Evolutionary conservation across 177 flowering plant species (phyloP), one percentile per base, ranked within the genome.

Genomic region (Vitis hybrid): DNA sequence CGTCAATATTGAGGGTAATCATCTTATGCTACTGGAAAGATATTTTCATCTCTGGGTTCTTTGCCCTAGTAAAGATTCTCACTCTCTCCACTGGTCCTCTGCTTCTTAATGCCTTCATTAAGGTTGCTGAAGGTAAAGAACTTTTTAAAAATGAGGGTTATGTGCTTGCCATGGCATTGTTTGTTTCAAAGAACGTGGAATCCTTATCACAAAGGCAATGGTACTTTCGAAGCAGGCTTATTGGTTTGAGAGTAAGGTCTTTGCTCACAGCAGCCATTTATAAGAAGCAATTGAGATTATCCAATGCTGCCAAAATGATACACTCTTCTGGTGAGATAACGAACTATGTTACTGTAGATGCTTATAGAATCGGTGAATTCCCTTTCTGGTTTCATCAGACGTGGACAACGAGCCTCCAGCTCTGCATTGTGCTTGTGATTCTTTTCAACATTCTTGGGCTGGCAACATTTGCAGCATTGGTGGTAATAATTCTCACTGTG

Each of bases 301-400:
- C 94, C 3, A 91, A 84, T 80, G 77, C 86, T 58, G 81, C 86
- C 30, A 82, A 74, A 66, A 52, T 81, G 68, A 74, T 13, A 24
- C 91, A 91, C 73, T 91, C 94, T 0, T 68, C 81, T 7, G 90
- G 92, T 46, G 92, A 91, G 76, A 90, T 91, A 58, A 88, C 83
- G 87, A 91, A 83, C 65, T 90, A 91, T 72, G 92, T 84, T 1
- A 85, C 88, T 2, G 91, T 88, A 4, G 96, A 91, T 83, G 92
- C 92, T 48, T 86, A 84, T 46, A 77, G 93, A 41, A 86, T 90
- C 51, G 96, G 96, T 59, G 93, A 89, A 53, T 89, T 89, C 52
- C 89, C 93, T 7, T 86, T 67, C 67, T 89, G 93, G 93, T 86
- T 86, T 68, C 96, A 90, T 64, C 93, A 88, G 67, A 83, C 77